Percentiles rank a stretch among this genome's conserved stretches.
Evolutionary conservation across 805 yeast species (phyloP).

Genomic region (Metschnikowia gelsemii): DNA sequence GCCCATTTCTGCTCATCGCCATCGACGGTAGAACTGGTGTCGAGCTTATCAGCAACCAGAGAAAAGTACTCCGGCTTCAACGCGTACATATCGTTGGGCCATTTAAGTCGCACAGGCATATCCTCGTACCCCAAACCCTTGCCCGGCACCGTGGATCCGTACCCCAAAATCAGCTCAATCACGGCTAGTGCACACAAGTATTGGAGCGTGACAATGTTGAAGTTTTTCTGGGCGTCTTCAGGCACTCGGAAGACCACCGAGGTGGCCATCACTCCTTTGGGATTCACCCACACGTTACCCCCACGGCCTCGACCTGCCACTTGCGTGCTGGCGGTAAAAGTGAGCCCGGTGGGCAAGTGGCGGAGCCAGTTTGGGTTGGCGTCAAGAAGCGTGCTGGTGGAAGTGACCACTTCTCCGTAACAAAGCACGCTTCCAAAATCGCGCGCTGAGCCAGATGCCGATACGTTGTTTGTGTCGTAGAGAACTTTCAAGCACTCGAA

Average conservation of each 20-base stretch:
- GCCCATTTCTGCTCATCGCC: slow-evolving; percentile 65
- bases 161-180: slow-evolving; percentile 68
- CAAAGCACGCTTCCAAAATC: slow-evolving; percentile 62
- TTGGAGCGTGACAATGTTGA: slow-evolving; percentile 79
- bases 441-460: slow-evolving; percentile 24
- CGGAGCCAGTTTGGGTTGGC: slow-evolving; percentile 60
- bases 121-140: slow-evolving; percentile 59
- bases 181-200: slow-evolving; percentile 81
- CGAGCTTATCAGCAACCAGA: slow-evolving; percentile 30
- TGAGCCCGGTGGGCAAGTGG: slow-evolving; percentile 66
- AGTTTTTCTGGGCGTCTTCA: slow-evolving; percentile 36
- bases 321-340: slow-evolving; percentile 76
- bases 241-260: slow-evolving; percentile 69
- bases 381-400: slow-evolving; percentile 80
- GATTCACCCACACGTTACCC: slow-evolving; percentile 93
- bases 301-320: slow-evolving; percentile 93
- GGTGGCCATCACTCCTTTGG: slow-evolving; percentile 84
- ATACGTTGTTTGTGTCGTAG: slow-evolving; percentile 28
- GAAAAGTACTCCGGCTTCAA: slow-evolving; percentile 58
- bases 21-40: slow-evolving; percentile 37
- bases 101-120: slow-evolving; percentile 79
- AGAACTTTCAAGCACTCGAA: slow-evolving; percentile 42
- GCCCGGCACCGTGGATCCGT: slow-evolving; percentile 44
- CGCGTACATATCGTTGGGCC: slow-evolving; percentile 95
- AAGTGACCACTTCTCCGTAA: slow-evolving; percentile 87